A percentile compares a stretch with the other conserved stretches of the same genome.
These are phyloP conservation scores for Saccharomyces mikatae DNA, from an alignment of 805 yeast genomes.

Conservation along the genomic window DNA sequence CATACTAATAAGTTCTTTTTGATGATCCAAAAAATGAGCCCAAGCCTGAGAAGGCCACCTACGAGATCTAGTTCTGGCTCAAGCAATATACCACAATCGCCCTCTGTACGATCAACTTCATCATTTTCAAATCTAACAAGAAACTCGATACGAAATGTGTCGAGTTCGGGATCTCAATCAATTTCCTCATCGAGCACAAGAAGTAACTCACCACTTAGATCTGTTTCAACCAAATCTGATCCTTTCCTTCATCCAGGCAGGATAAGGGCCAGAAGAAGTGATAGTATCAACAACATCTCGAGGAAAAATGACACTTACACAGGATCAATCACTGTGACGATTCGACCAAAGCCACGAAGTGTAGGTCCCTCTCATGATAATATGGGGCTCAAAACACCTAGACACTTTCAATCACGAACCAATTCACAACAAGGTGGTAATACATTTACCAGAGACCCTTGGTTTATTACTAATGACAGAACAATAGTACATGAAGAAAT, in stretches of 20 bases:
- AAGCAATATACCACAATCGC: conserved; percentile 11
- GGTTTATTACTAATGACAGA: conserved; percentile 22
- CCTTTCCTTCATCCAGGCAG: conserved; percentile 2
- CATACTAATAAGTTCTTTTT: background rate
- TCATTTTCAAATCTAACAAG: conserved; percentile 14
- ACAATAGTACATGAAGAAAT: conserved; percentile 48
- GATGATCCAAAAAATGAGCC: conserved; percentile 19
- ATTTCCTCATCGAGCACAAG: conserved; percentile 1
- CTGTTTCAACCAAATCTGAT: conserved; percentile 3
- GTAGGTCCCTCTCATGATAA: conserved; percentile 8
- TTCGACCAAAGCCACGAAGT: conserved; percentile 60
- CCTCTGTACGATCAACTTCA: conserved; percentile 14
- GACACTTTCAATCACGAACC: conserved; percentile 6
- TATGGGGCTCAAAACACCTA: background rate
- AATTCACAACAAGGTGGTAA: background rate
- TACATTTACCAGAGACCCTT: conserved; percentile 20
- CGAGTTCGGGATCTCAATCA: conserved; percentile 2
- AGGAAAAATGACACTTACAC: conserved; percentile 35
- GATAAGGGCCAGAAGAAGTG: background rate
- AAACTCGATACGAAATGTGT: background rate
- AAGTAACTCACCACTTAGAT: conserved; percentile 2
- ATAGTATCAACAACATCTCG: background rate
- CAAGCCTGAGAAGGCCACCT: conserved; percentile 16
- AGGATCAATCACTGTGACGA: conserved; percentile 68
- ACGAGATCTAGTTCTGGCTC: conserved; percentile 5